A percentile compares a stretch with the other conserved stretches of the same genome.
phyloP scores from a whole-genome alignment of 495 filamentous ascomycete species.

The Podospora australis region DNA sequence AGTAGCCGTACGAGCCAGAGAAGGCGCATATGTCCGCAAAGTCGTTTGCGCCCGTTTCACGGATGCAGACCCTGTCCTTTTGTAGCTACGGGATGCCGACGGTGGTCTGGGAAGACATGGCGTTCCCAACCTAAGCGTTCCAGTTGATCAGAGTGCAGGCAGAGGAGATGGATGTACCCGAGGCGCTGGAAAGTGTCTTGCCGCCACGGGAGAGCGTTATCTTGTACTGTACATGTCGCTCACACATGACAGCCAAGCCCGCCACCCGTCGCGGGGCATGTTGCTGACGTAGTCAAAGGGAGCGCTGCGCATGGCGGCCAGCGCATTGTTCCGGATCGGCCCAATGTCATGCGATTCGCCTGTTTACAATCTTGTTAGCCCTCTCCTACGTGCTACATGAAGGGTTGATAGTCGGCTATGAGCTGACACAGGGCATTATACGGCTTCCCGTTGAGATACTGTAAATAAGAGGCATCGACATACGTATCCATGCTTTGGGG shows the following conservation, averaged over 20 bases:
- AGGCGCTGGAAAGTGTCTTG: neutral
- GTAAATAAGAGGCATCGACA: slow-evolving; percentile 16
- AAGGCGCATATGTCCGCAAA: slow-evolving; percentile 4
- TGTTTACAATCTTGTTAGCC: neutral
- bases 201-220: slow-evolving; percentile 25
- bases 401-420: neutral
- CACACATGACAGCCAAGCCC: slow-evolving; percentile 48
- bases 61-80: neutral
- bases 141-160: slow-evolving; percentile 8
- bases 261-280: slow-evolving; percentile 33
- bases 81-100: neutral
- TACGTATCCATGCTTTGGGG: slow-evolving; percentile 45
- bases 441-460: slow-evolving; percentile 25
- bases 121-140: slow-evolving; percentile 9
- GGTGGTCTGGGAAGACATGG: neutral
- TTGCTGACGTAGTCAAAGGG: slow-evolving; percentile 36
- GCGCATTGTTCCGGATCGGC: slow-evolving; percentile 35
- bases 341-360: slow-evolving; percentile 43
- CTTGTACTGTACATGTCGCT: slow-evolving; percentile 51
- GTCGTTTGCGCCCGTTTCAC: slow-evolving; percentile 1
- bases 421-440: slow-evolving; percentile 12
- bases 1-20: slow-evolving; percentile 1
- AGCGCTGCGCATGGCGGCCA: slow-evolving; percentile 38
- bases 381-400: neutral
- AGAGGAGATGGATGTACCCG: slow-evolving; percentile 3